These are phyloP conservation scores for Clitoria ternatea DNA, from an alignment of 306 rosid genomes.

Conservation along the genomic window DNA sequence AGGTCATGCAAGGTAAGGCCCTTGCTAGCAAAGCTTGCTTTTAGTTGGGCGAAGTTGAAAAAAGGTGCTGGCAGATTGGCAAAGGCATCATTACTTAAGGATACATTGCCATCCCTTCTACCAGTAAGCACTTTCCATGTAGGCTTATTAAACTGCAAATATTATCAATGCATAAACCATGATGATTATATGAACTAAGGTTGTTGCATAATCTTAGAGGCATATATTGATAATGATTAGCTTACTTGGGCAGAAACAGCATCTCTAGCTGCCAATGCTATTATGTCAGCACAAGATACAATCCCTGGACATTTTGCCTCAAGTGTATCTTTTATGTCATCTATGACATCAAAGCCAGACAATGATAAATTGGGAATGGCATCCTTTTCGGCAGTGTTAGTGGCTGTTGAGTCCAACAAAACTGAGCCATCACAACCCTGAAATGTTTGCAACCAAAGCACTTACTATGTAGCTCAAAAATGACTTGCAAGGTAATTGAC, in stretches of 20 bases:
- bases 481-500: not conserved
- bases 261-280: slow-evolving; percentile 54
- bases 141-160: slow-evolving; percentile 35
- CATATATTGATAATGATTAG: not conserved
- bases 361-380: slow-evolving; percentile 41
- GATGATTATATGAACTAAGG: not conserved
- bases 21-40: slow-evolving; percentile 31
- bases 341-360: slow-evolving; percentile 46
- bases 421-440: slow-evolving; percentile 67
- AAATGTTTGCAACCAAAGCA: not conserved
- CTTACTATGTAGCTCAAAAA: not conserved
- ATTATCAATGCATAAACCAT: not conserved
- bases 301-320: slow-evolving; percentile 41
- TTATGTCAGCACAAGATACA: slow-evolving; percentile 66
- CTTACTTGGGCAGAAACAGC: slow-evolving; percentile 43
- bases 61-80: slow-evolving; percentile 40
- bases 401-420: slow-evolving; percentile 42
- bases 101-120: slow-evolving; percentile 59
- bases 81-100: slow-evolving; percentile 18
- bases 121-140: slow-evolving; percentile 62
- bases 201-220: not conserved
- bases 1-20: slow-evolving; percentile 42
- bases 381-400: slow-evolving; percentile 42
- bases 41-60: slow-evolving; percentile 45
- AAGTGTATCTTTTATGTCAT: slow-evolving; percentile 40